phyloP scores from a whole-genome alignment of 352 stramenopile species.

The Globisporangium ultimum region DNA sequence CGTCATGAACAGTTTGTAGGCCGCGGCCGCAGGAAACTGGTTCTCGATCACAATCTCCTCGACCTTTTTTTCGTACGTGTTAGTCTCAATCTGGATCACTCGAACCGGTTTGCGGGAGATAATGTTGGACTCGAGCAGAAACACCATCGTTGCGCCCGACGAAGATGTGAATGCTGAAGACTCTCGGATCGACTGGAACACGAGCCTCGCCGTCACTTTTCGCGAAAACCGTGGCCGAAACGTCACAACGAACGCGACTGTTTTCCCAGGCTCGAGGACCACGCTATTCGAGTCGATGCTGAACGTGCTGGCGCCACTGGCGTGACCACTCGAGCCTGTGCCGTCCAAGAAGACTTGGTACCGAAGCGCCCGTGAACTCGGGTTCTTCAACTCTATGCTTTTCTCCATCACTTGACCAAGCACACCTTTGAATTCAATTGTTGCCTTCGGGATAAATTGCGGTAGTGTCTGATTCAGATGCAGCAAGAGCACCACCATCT shows the following conservation, averaged over 20 bases:
- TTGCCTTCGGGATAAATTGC: slow-evolving; percentile 91
- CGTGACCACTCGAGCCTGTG: not conserved
- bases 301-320: slow-evolving; percentile 40
- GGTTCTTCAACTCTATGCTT: slow-evolving; percentile 93
- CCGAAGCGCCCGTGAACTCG: slow-evolving; percentile 66
- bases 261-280: slow-evolving; percentile 75
- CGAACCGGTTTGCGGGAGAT: slow-evolving; percentile 68
- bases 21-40: slow-evolving; percentile 69
- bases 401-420: slow-evolving; percentile 89
- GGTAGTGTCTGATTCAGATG: slow-evolving; percentile 90
- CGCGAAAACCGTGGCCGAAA: slow-evolving; percentile 83
- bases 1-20: slow-evolving; percentile 74
- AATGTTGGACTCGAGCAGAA: slow-evolving; percentile 86
- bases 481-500: slow-evolving; percentile 84
- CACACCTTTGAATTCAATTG: slow-evolving; percentile 89
- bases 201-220: slow-evolving; percentile 82
- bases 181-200: slow-evolving; percentile 78
- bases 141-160: slow-evolving; percentile 83
- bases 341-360: slow-evolving; percentile 90
- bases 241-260: slow-evolving; percentile 73
- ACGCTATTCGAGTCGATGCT: slow-evolving; percentile 67
- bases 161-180: slow-evolving; percentile 15
- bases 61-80: slow-evolving; percentile 73
- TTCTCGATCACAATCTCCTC: slow-evolving; percentile 87
- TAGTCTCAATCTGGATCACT: slow-evolving; percentile 75